phyloP scores from a whole-genome alignment of 495 filamentous ascomycete genomes.

The Sporormia fimetaria region DNA sequence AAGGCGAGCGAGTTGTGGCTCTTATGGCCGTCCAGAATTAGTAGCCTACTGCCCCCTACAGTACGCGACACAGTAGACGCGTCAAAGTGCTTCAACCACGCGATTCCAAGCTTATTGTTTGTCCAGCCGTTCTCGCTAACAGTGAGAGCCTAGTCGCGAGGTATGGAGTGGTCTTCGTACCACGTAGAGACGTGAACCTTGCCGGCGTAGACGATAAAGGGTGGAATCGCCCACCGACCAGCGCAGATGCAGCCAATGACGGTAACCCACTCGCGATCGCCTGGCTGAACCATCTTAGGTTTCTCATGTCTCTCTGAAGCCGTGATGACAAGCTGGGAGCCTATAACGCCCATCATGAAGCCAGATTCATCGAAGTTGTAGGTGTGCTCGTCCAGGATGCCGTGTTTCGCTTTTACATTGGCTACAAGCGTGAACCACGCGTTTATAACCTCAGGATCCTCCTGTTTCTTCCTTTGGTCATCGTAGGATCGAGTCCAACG shows the following conservation, averaged over 20 bases:
- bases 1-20: conserved; percentile 7
- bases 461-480: conserved; percentile 30
- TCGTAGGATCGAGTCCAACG: conserved; percentile 28
- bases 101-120: conserved; percentile 10
- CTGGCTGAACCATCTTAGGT: conserved; percentile 27
- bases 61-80: conserved; percentile 3
- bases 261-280: conserved; percentile 36
- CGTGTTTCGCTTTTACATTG: conserved; percentile 31
- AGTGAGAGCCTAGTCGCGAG: conserved; percentile 18
- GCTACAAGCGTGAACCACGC: conserved; percentile 32
- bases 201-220: conserved; percentile 25
- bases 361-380: conserved; percentile 41
- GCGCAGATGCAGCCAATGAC: conserved; percentile 29
- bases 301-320: conserved; percentile 18
- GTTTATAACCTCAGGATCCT: conserved; percentile 32
- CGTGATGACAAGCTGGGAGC: conserved; percentile 10
- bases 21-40: conserved; percentile 10
- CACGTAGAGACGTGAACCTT: conserved; percentile 25
- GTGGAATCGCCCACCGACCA: conserved; percentile 10
- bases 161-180: conserved; percentile 27
- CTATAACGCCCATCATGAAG: conserved; percentile 32
- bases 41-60: background rate
- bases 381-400: conserved; percentile 34
- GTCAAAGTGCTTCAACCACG: conserved; percentile 12
- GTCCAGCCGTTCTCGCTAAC: conserved; percentile 18